Conservation (phyloP, 2,329 filamentous ascomycete species). For the Xylaria sp. region DNA sequence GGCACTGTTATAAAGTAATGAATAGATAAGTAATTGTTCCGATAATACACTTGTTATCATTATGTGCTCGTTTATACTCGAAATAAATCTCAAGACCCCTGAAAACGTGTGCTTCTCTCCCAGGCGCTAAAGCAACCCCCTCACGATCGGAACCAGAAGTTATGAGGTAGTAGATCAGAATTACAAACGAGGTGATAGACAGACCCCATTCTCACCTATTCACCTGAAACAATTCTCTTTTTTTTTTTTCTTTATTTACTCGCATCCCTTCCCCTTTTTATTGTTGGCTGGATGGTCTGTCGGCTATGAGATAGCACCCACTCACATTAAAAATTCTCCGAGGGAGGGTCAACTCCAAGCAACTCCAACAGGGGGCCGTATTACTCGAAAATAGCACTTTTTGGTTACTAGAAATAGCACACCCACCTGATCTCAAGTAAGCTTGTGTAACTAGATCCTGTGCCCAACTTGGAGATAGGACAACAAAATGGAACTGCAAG, state of each 20-base stretch:
- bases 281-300: neutral
- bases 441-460: neutral
- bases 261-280: neutral
- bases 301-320: neutral
- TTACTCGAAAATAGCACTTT: neutral
- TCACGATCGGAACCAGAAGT: neutral
- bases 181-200: neutral
- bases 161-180: neutral
- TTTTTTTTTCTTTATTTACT: too few relatives aligned
- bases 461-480: neutral
- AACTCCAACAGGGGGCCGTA: slow-evolving; percentile 3
- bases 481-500: neutral
- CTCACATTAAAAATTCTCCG: neutral
- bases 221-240: neutral
- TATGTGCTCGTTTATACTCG: too few relatives aligned
- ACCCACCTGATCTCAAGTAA: neutral
- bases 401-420: neutral
- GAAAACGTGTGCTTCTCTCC: neutral
- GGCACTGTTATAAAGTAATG: too few relatives aligned
- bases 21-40: too few relatives aligned
- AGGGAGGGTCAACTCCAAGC: slow-evolving; percentile 10
- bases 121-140: neutral
- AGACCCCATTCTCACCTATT: slow-evolving; percentile 10
- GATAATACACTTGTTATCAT: too few relatives aligned
- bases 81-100: neutral